Evolutionary conservation across 805 yeast genomes (phyloP), one percentile per base, ranked within the genome.

Genomic region (Geotrichum ghanense): DNA sequence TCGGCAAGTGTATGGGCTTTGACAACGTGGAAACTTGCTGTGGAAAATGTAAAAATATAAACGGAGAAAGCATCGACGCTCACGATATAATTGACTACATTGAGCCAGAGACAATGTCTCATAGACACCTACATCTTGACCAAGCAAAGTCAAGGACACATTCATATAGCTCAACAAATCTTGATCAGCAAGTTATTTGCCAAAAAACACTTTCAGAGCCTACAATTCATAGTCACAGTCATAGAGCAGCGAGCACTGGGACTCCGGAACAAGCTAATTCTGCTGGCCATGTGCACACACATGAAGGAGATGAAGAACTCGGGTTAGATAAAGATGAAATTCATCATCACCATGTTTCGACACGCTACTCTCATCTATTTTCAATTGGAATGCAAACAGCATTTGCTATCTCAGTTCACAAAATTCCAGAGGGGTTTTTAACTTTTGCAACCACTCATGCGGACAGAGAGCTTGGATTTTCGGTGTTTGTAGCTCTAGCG

Each of bases 341-440:
- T 54, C 95, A 85, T 55, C 94, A 83, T 57, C 95, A 87, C 61
- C 85, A 83, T 56, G 72, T 84, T 19, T 79, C 77, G 48, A 78
- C 95, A 0, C 89, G 92, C 1, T 66, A 81, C 16, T 81, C 94
- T 0, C 73, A 85, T 48, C 65, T 90, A n/a, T 64, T 90, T 9
- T 76, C 95, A 3, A 87, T 90, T 48, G 97, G 96, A 2, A 62
- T 92, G 20, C 97, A 92, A 62, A 90, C 97, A 0, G 79, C 89
- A 4, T 61, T 89, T 44, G 97, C 95, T 0, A 77, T 90, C 23
- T 76, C 94, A 0, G 65, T 92, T 23, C 98, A 90, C 66, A 89
- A 92, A 61, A 71, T 90, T 22, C 98, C 98, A 0, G 98, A 90
- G 64, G 98, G 98, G 0, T 85, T 90, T 57, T 79, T 90, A 46